Evolutionary conservation across 495 filamentous ascomycete species (phyloP).

Genomic region (Trichoderma gamsii): DNA sequence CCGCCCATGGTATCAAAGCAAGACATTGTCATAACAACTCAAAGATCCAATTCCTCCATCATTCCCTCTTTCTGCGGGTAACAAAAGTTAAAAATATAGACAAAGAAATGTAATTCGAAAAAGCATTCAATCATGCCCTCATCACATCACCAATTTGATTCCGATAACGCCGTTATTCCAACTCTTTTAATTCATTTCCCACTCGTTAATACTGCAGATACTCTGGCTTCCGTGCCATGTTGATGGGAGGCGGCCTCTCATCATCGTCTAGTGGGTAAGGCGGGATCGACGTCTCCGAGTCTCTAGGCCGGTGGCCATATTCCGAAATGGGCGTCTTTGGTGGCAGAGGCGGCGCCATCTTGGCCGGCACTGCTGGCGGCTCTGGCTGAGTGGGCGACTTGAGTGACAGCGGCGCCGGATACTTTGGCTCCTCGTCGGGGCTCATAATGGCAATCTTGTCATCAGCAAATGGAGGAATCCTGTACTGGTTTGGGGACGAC

Average conservation of each 20-base stretch:
- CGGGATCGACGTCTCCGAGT: conserved; percentile 21
- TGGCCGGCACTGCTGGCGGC: conserved; percentile 77
- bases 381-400: conserved; percentile 31
- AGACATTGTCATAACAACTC: background rate
- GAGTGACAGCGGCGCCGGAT: conserved; percentile 40
- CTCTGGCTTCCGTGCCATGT: conserved; percentile 79
- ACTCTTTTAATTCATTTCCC: background rate
- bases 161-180: background rate
- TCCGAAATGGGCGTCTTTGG: conserved; percentile 76
- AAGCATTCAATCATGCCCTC: background rate
- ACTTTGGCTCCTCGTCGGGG: conserved; percentile 52
- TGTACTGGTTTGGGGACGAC: conserved; percentile 49
- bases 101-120: background rate
- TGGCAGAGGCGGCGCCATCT: conserved; percentile 79
- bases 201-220: conserved; percentile 37
- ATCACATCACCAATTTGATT: background rate
- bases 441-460: conserved; percentile 59
- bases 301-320: conserved; percentile 10
- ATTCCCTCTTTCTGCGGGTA: background rate
- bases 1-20: background rate
- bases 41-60: background rate
- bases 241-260: conserved; percentile 75
- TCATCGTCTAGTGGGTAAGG: conserved; percentile 80
- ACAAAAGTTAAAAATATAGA: background rate
- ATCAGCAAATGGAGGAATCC: conserved; percentile 33